Evolutionary conservation across 768 basidiomycete genomes (phyloP), one percentile per base, ranked within the genome.

Genomic region (Rhodotorula sphaerocarpa): DNA sequence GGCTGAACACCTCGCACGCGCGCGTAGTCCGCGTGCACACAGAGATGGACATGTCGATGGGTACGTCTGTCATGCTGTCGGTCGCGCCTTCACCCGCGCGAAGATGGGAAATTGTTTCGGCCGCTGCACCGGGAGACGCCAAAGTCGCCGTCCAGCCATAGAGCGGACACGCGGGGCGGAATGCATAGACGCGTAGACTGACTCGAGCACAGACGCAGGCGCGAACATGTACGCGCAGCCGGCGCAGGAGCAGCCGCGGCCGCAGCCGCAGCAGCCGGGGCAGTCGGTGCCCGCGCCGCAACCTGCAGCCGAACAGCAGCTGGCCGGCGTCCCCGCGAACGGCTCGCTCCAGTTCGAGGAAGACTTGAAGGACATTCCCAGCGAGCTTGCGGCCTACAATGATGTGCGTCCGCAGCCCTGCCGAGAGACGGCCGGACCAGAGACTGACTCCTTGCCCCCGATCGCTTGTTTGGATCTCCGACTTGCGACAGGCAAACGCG

Each of bases 341-440:
- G 56, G 41, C 30, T 16, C 30, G 5, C 50, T 67, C 25, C 21
- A 55, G 31, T 67, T 67, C 34, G 61, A 63, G 36, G 60, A 62
- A 43, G 53, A 67, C 50, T 39, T 62, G 28, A 45, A 52, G 14
- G 65, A 67, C 57, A 47, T 67, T 18, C 65, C 65, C 0, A 36
- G 45, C 25, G 48, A 31, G 1, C 48, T 67, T n/a, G 52, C 50
- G 18, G 43, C 15, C 18, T 41, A 47, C 28, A 27, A 34, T 15
- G 23, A 9, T 7, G 27, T 44, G 36, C 50, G n/a, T 18, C n/a
- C n/a, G n/a, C n/a, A n/a, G n/a, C n/a, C n/a, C n/a, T n/a, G n/a
- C n/a, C n/a, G n/a, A n/a, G n/a, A n/a, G n/a, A n/a, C n/a, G n/a
- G n/a, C n/a, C n/a, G n/a, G n/a, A n/a, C n/a, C n/a, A n/a, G 27